Percentiles rank a stretch among this genome's conserved stretches.
phyloP scores from a whole-genome alignment of 345 rosid species.

The Hibiscus tridactylites region DNA sequence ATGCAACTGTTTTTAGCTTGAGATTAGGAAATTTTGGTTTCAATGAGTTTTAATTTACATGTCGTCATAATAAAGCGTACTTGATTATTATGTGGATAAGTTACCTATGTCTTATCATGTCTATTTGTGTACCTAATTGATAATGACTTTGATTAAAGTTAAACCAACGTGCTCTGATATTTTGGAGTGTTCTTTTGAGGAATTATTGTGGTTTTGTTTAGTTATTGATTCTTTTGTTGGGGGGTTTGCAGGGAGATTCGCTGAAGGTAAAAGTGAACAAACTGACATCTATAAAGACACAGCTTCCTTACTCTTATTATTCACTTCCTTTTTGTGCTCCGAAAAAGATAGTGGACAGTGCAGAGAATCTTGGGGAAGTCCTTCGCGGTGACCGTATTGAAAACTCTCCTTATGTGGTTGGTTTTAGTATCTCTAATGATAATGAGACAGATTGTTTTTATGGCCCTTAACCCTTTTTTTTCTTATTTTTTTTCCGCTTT shows the following conservation, averaged over 20 bases:
- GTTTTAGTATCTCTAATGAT: slow-evolving; percentile 13
- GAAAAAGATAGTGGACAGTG: slow-evolving; percentile 62
- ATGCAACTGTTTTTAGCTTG: no score
- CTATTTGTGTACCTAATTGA: neutral
- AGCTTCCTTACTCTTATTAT: slow-evolving; percentile 86
- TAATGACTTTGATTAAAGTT: neutral
- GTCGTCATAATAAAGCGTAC: no score
- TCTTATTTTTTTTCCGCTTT: neutral
- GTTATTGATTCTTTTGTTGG: neutral
- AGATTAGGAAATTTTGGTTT: no score
- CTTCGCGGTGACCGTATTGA: slow-evolving; percentile 95
- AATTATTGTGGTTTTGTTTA: neutral
- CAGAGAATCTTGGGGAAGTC: slow-evolving; percentile 98
- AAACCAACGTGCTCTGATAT: neutral
- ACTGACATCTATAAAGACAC: slow-evolving; percentile 82
- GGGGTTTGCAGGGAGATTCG: slow-evolving; percentile 50
- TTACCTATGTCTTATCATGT: no score
- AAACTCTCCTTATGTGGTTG: slow-evolving; percentile 74
- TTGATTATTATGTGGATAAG: no score
- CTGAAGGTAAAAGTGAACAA: slow-evolving; percentile 85
- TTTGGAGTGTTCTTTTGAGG: neutral
- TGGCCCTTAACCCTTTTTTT: slow-evolving; percentile 5
- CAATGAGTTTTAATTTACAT: no score
- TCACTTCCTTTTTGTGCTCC: slow-evolving; percentile 71
- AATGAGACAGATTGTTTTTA: neutral